Evolutionary conservation across 2,329 filamentous ascomycete species (phyloP).

Genomic region (Drechmeria coniospora): DNA sequence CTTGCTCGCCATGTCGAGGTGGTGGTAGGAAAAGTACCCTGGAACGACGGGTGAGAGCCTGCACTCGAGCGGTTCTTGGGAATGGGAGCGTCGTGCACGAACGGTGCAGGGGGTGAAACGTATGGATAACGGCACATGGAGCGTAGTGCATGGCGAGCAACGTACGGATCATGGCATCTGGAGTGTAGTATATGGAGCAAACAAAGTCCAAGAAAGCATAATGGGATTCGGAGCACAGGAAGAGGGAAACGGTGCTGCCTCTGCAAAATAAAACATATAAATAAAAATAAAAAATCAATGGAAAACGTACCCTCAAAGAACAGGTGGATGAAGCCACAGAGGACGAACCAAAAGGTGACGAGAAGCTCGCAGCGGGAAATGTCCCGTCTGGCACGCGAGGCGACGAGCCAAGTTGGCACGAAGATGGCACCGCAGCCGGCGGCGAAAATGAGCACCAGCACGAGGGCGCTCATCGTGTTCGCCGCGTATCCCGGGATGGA

Average conservation of each 20-base stretch:
- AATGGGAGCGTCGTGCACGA: too few relatives aligned
- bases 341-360: conserved; percentile 58
- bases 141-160: too few relatives aligned
- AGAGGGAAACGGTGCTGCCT: too few relatives aligned
- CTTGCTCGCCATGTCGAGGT: conserved; percentile 21
- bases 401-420: conserved; percentile 34
- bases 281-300: too few relatives aligned
- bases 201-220: too few relatives aligned
- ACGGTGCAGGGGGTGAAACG: too few relatives aligned
- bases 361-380: conserved; percentile 38
- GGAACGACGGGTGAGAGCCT: not conserved
- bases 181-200: too few relatives aligned
- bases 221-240: too few relatives aligned
- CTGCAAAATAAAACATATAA: too few relatives aligned
- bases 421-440: conserved; percentile 42
- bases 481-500: conserved; percentile 47
- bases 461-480: conserved; percentile 45
- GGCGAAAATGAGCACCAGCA: conserved; percentile 45
- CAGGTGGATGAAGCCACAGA: conserved; percentile 41
- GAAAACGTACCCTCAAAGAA: conserved; percentile 26
- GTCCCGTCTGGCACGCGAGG: conserved; percentile 35
- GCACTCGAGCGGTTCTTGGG: not conserved
- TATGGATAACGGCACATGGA: too few relatives aligned
- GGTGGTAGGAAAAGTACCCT: conserved; percentile 35
- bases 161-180: too few relatives aligned